Evolutionary conservation across 352 stramenopile species (phyloP).

Genomic region (Peronospora destructor): DNA sequence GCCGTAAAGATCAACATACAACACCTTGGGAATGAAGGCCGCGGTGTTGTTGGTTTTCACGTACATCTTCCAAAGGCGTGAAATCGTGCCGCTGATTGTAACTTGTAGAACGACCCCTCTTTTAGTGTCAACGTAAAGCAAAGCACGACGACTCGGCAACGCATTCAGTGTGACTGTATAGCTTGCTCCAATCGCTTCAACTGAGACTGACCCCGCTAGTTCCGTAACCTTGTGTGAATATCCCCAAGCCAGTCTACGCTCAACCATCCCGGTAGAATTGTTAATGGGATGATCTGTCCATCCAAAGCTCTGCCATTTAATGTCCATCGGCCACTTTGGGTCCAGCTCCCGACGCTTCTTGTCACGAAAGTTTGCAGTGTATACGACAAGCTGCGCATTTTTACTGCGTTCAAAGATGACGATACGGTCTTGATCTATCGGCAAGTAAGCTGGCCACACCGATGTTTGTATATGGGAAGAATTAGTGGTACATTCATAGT

Average conservation of each 20-base stretch:
- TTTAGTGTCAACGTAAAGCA: constrained; percentile 56
- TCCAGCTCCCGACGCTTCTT: constrained; percentile 41
- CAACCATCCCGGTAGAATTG: constrained; percentile 59
- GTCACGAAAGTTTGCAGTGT: constrained; percentile 61
- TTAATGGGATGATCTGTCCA: constrained; percentile 61
- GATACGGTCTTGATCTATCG: constrained; percentile 49
- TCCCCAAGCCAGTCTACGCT: constrained; percentile 62
- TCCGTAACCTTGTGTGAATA: constrained; percentile 48
- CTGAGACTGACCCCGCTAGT: constrained; percentile 7
- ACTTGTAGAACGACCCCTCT: constrained; percentile 50
- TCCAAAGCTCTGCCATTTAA: constrained; percentile 79
- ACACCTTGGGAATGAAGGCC: constrained; percentile 66
- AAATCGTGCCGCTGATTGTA: constrained; percentile 35
- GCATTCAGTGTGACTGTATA: constrained; percentile 64
- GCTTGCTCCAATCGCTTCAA: constrained; percentile 31
- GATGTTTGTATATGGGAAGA: constrained; percentile 53
- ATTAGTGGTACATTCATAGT: constrained; percentile 56
- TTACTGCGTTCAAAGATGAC: constrained; percentile 77
- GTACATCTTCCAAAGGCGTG: constrained; percentile 68
- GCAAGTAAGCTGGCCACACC: constrained; percentile 63
- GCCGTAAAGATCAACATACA: constrained; percentile 73
- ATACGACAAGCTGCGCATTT: constrained; percentile 76
- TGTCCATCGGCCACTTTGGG: constrained; percentile 61
- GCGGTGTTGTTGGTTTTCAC: constrained; percentile 50
- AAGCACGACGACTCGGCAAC: constrained; percentile 40